These are phyloP conservation scores for Viola odorata DNA, from an alignment of 345 rosid genomes.

Conservation along the genomic window DNA sequence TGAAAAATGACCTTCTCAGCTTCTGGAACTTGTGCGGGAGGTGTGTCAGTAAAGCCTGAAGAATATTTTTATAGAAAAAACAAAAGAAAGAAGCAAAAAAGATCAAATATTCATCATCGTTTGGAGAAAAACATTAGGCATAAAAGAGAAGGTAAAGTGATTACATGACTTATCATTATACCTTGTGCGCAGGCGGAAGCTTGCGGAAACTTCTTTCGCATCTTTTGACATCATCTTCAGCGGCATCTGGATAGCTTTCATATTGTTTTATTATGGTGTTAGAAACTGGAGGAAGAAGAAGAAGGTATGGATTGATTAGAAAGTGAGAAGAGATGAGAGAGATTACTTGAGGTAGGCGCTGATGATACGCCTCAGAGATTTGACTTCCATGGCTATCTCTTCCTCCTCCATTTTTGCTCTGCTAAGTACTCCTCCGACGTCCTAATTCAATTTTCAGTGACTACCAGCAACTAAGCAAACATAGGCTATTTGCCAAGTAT, in stretches of 20 bases:
- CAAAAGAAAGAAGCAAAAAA: background rate
- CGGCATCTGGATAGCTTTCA: slow-evolving; percentile 91
- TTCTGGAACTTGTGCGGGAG: slow-evolving; percentile 56
- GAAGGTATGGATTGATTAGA: too few relatives aligned
- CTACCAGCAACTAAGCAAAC: too few relatives aligned
- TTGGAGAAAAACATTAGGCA: too few relatives aligned
- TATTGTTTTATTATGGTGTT: too few relatives aligned
- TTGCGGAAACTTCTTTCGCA: slow-evolving; percentile 73
- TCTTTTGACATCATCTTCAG: slow-evolving; percentile 77
- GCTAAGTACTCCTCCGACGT: slow-evolving; percentile 65
- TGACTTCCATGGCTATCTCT: slow-evolving; percentile 87
- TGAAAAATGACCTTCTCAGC: slow-evolving; percentile 68
- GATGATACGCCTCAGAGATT: slow-evolving; percentile 92
- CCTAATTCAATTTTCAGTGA: too few relatives aligned
- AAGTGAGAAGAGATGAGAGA: too few relatives aligned
- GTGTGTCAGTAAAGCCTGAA: slow-evolving; percentile 68
- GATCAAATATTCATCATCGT: too few relatives aligned
- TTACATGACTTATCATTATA: background rate
- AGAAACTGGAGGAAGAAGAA: too few relatives aligned
- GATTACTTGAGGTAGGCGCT: slow-evolving; percentile 91
- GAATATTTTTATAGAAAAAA: slow-evolving; percentile 15
- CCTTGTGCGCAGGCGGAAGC: slow-evolving; percentile 79
- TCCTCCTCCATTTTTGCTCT: slow-evolving; percentile 55
- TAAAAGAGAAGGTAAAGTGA: background rate
- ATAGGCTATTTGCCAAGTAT: too few relatives aligned